These are phyloP conservation scores for Sanguinoderma infundibulare DNA, from an alignment of 1,284 basidiomycete genomes.

Conservation along the genomic window DNA sequence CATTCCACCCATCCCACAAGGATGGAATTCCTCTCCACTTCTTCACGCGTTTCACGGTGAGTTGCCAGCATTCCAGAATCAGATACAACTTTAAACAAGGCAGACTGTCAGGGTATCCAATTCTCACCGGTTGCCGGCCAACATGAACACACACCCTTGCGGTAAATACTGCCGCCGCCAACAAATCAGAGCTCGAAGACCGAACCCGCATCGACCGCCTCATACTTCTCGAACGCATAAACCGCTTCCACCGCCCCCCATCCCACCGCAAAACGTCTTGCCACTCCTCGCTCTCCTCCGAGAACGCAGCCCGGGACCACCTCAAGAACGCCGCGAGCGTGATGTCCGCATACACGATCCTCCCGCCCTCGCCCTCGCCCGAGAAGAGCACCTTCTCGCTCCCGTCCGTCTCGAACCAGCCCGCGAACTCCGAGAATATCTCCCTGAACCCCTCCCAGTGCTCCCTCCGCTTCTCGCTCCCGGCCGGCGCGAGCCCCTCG, in stretches of 20 bases:
- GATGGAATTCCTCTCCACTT: no score
- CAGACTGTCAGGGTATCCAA: no score
- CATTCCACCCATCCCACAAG: no score
- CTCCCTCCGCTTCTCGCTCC: conserved; percentile 17
- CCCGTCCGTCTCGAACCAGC: conserved; percentile 22
- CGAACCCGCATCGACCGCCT: conserved; percentile 10
- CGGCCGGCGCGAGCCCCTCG: conserved; percentile 26
- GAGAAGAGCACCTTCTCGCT: conserved; percentile 22
- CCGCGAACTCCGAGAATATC: conserved; percentile 18
- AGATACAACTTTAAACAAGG: no score
- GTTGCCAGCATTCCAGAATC: no score
- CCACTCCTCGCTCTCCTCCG: conserved; percentile 44
- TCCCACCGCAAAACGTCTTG: conserved; percentile 38
- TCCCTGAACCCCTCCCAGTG: conserved; percentile 19
- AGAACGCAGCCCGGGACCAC: conserved; percentile 38
- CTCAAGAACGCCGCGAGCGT: conserved; percentile 33
- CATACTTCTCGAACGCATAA: conserved; percentile 40
- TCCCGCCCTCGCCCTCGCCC: conserved; percentile 23
- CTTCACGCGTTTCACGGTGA: no score
- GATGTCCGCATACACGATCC: conserved; percentile 41
- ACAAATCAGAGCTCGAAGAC: background rate
- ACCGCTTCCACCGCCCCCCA: conserved; percentile 42
- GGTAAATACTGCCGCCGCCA: background rate
- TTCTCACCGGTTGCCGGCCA: no score
- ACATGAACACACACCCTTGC: no score